Percentiles rank a stretch among this genome's conserved stretches.
These are phyloP conservation scores for Umbelopsis isabellina DNA, from an alignment of 192 early-diverging fungal species.

Conservation along the genomic window DNA sequence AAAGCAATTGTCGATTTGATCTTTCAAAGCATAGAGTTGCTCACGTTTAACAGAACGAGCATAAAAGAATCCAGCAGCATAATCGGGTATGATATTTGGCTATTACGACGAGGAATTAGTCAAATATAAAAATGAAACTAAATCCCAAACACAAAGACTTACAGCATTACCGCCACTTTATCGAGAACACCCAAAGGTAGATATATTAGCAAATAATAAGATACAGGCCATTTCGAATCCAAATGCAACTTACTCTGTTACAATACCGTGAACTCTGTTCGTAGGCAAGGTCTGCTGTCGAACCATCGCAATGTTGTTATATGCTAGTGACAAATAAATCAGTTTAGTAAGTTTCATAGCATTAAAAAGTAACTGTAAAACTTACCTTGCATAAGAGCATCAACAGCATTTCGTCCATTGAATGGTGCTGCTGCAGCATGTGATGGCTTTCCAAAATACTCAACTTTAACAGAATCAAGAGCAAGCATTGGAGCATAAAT, in stretches of 20 bases:
- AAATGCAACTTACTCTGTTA: slow-evolving; percentile 39
- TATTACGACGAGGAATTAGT: slow-evolving; percentile 16
- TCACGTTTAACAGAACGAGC: slow-evolving; percentile 52
- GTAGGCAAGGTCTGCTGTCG: slow-evolving; percentile 59
- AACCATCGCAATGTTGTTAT: slow-evolving; percentile 57
- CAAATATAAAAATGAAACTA: not conserved
- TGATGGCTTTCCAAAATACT: slow-evolving; percentile 59
- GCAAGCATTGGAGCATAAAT: slow-evolving; percentile 31
- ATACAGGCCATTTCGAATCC: no score
- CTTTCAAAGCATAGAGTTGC: slow-evolving; percentile 46
- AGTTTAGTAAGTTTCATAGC: not conserved
- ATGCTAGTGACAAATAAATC: slow-evolving; percentile 32
- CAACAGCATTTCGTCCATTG: slow-evolving; percentile 66
- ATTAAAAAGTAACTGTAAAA: not conserved
- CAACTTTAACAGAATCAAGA: slow-evolving; percentile 44
- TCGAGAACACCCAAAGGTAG: slow-evolving; percentile 24
- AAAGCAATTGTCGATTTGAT: slow-evolving; percentile 51
- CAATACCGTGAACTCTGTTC: slow-evolving; percentile 64
- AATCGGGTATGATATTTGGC: slow-evolving; percentile 63
- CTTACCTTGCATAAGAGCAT: slow-evolving; percentile 50
- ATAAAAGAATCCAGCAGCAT: slow-evolving; percentile 49
- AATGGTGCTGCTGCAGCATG: slow-evolving; percentile 63
- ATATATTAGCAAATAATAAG: not conserved
- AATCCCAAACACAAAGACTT: slow-evolving; percentile 8
- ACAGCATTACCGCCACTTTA: slow-evolving; percentile 45